Base-by-base conservation (phyloP, 257 asterid species). In the Solanum chilense region DNA sequence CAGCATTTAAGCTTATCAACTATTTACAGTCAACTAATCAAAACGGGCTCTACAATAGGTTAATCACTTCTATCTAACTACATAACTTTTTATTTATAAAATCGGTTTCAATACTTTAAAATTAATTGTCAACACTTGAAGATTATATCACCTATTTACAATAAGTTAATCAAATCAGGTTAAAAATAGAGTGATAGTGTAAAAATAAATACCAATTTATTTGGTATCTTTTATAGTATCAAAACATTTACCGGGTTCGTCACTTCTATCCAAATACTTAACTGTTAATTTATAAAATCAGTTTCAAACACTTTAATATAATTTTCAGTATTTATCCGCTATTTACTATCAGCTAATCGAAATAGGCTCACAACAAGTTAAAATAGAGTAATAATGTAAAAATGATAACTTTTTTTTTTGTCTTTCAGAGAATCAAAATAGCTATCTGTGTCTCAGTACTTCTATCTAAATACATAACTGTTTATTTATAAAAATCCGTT, bases 161-260 rank as follows among this genome's bases (percentile, higher is more conserved):
- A 58, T 58, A 2, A 58, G 2, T 25, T 58, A 20, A 58, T 58
- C 5, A 4, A 58, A 58, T 7, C 25, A 56, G n/a, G 64, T 56
- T 56, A n/a, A 56, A 56, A 7, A 7, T 56, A 56, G n/a, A 20
- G 64, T 56, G 25, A 7, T 56, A 56, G 64, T 7, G 27, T 60
- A 21, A 68, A 68, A 7, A 14, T 14, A 11, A 16, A 1, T 29
- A 29, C 93, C 89, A 93, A 82, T 83, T 88, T 92, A 64, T 81
- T 58, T 73, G 2, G 89, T 75, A 75, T 70, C 86, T 83, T 89
- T 93, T 3, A 90, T 90, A 58, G 90, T 89, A 83, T 91, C 69
- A 60, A 60, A 58, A 58, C 3, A 3, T 1, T n/a, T 62, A 62
- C 3, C 3, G 11, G 29, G n/a, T 62, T 23, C 31, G 2, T 31